phyloP scores from a whole-genome alignment of 352 stramenopile genomes.

The Phytophthora tubulina region DNA sequence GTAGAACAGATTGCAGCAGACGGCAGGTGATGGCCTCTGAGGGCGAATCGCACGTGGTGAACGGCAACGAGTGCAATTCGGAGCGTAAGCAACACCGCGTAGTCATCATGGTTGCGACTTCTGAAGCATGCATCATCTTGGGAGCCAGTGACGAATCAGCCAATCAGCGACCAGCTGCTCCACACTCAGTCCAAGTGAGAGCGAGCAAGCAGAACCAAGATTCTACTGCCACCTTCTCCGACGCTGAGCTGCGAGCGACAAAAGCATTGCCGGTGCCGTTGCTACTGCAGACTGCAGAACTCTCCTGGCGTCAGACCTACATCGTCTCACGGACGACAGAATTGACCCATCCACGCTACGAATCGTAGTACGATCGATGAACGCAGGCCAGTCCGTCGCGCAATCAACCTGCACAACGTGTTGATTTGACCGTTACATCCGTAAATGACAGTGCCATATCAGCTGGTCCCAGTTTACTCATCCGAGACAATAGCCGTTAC shows the following conservation, averaged over 20 bases:
- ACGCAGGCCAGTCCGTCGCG: background rate
- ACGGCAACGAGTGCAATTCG: background rate
- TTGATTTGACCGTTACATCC: background rate
- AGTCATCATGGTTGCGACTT: slow-evolving; percentile 13
- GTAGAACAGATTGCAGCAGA: no score
- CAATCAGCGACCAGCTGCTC: slow-evolving; percentile 3
- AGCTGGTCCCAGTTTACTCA: background rate
- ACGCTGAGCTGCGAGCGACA: background rate
- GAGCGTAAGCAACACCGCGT: slow-evolving; percentile 6
- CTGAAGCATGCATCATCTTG: slow-evolving; percentile 1
- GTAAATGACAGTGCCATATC: slow-evolving; percentile 14
- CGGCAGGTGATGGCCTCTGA: no score
- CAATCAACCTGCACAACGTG: slow-evolving; percentile 2
- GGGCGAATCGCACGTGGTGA: no score
- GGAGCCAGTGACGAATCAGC: slow-evolving; percentile 5
- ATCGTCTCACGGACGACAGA: background rate
- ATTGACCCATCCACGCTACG: background rate
- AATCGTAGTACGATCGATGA: no score
- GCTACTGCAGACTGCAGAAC: no score
- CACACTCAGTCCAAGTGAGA: background rate
- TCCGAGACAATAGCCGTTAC: background rate
- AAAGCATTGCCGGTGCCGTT: background rate
- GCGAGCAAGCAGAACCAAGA: background rate
- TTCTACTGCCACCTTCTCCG: background rate
- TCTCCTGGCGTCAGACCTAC: background rate